Conservation (phyloP, 192 early-diverging fungal species). For the Coemansia sp. region DNA sequence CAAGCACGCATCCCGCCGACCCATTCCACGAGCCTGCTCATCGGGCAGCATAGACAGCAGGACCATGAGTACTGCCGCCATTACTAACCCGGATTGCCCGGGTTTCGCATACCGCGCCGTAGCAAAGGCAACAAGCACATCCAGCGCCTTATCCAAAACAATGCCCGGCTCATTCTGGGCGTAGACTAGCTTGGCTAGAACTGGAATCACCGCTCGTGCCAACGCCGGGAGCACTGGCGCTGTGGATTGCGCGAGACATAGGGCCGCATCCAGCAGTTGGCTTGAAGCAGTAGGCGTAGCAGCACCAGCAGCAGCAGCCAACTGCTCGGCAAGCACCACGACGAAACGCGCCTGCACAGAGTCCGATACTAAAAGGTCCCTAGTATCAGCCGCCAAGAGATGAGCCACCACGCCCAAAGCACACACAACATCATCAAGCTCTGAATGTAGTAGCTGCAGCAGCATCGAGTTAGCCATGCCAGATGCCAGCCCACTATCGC, state of each 20-base stretch:
- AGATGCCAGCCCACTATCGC: not conserved
- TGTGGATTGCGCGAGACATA: not conserved
- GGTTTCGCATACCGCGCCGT: constrained; percentile 3
- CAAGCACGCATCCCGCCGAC: not conserved
- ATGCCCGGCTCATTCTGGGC: not conserved
- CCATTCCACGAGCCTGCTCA: not conserved
- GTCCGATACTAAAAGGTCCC: not conserved
- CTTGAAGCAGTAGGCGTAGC: too few relatives aligned
- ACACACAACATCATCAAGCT: not conserved
- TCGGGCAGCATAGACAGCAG: constrained; percentile 34
- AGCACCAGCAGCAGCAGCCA: not conserved
- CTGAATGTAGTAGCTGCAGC: not conserved
- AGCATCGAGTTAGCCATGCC: constrained; percentile 13
- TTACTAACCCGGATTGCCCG: not conserved
- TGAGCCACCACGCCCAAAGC: not conserved
- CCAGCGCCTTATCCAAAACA: not conserved
- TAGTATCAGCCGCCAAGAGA: not conserved
- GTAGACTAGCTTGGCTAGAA: constrained; percentile 10
- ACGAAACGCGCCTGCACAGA: constrained; percentile 4
- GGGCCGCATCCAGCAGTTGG: not conserved
- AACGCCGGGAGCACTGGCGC: not conserved
- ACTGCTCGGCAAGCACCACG: not conserved
- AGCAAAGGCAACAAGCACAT: constrained; percentile 12
- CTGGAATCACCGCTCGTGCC: constrained; percentile 15
- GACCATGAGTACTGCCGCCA: constrained; percentile 37